Conservation (phyloP, 768 basidiomycete species). For the Lepiota venenata region DNA sequence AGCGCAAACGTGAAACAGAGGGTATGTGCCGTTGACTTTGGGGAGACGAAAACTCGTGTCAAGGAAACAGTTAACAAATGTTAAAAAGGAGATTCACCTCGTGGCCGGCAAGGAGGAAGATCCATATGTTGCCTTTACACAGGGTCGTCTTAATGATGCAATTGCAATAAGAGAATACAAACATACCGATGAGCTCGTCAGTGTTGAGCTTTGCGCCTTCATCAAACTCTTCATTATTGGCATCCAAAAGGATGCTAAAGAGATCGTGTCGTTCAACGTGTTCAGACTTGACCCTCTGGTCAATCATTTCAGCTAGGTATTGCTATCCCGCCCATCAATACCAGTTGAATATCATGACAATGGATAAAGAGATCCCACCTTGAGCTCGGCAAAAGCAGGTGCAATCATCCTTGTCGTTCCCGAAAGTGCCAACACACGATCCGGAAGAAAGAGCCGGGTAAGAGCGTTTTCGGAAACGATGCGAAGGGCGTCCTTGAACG, state of each 20-base stretch:
- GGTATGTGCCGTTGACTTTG: slow-evolving; percentile 37
- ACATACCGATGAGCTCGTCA: slow-evolving; percentile 35
- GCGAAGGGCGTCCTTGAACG: slow-evolving; percentile 42
- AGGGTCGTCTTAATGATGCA: neutral
- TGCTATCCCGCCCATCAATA: slow-evolving; percentile 8
- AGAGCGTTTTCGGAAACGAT: slow-evolving; percentile 29
- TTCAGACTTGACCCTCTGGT: slow-evolving; percentile 30
- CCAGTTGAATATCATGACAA: no score
- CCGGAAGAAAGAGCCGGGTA: slow-evolving; percentile 30
- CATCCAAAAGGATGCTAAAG: slow-evolving; percentile 47
- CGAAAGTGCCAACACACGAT: slow-evolving; percentile 31
- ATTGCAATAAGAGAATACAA: neutral
- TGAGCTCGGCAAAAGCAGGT: slow-evolving; percentile 36
- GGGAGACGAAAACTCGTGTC: no score
- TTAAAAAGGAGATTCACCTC: slow-evolving; percentile 32
- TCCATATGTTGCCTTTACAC: slow-evolving; percentile 41
- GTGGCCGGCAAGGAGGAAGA: slow-evolving; percentile 55
- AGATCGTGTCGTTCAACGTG: slow-evolving; percentile 45
- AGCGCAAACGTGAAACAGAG: slow-evolving; percentile 35
- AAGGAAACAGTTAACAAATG: neutral
- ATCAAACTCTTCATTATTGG: slow-evolving; percentile 36
- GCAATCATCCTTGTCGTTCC: slow-evolving; percentile 23
- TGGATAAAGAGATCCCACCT: slow-evolving; percentile 21
- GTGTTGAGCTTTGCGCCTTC: slow-evolving; percentile 33
- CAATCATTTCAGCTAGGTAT: slow-evolving; percentile 54